Conservation (phyloP, 768 basidiomycete species). For the Collybiopsis confluens region DNA sequence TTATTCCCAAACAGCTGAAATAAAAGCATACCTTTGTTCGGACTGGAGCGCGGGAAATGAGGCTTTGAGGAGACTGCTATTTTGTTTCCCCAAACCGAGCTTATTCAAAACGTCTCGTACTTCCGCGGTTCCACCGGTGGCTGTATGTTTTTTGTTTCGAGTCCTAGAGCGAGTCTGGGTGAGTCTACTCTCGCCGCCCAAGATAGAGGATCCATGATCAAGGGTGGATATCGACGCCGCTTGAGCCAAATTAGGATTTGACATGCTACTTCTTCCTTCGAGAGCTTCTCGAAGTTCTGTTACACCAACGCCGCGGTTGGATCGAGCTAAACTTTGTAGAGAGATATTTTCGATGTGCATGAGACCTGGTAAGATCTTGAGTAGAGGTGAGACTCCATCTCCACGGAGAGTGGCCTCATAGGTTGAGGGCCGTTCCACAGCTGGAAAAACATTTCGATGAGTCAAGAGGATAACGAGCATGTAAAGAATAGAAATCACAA, state of each 20-base stretch:
- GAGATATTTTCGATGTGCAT: slow-evolving; percentile 93
- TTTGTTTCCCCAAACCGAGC: slow-evolving; percentile 78
- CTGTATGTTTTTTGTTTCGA: slow-evolving; percentile 42
- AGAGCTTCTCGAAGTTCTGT: slow-evolving; percentile 85
- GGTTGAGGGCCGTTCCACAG: slow-evolving; percentile 47
- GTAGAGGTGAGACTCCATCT: slow-evolving; percentile 69
- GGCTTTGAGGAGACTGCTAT: slow-evolving; percentile 58
- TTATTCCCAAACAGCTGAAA: background rate
- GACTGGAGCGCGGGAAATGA: slow-evolving; percentile 59
- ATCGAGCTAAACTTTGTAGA: slow-evolving; percentile 76
- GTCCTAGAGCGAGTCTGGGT: slow-evolving; percentile 53
- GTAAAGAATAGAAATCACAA: slow-evolving; percentile 44
- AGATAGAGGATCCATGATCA: slow-evolving; percentile 57
- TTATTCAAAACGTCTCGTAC: slow-evolving; percentile 79
- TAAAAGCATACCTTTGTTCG: slow-evolving; percentile 32
- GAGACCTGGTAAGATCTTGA: slow-evolving; percentile 78
- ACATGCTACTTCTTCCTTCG: slow-evolving; percentile 80
- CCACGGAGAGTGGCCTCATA: slow-evolving; percentile 55
- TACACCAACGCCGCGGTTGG: slow-evolving; percentile 79
- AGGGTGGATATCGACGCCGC: slow-evolving; percentile 75
- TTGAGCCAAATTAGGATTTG: slow-evolving; percentile 65
- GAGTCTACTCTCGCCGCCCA: slow-evolving; percentile 37
- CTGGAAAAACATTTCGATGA: slow-evolving; percentile 25
- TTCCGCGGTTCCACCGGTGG: slow-evolving; percentile 56
- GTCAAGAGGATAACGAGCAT: background rate